Evolutionary conservation across 345 rosid genomes (phyloP).

Genomic region (Lepidium africanum): DNA sequence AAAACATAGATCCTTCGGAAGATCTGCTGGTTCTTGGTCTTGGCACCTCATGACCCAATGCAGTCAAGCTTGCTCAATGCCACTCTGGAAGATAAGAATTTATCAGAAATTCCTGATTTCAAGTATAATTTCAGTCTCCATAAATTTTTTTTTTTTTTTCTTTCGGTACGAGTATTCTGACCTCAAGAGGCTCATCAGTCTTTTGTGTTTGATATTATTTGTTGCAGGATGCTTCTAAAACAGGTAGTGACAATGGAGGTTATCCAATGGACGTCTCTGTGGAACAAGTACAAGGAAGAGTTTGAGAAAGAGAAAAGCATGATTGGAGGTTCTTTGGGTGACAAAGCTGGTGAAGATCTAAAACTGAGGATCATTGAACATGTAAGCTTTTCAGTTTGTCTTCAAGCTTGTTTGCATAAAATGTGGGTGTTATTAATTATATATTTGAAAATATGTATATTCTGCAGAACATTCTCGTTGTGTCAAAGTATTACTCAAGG

Average conservation of each 20-base stretch:
- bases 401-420: neutral
- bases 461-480: conserved; percentile 93
- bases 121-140: conserved; percentile 34
- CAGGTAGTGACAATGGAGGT: conserved; percentile 98
- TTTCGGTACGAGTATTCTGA: neutral
- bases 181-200: neutral
- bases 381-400: conserved; percentile 29
- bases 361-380: conserved; percentile 92
- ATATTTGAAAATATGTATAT: neutral
- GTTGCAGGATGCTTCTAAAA: conserved; percentile 62
- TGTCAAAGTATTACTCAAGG: conserved; percentile 89
- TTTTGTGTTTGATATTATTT: neutral
- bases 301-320: conserved; percentile 77
- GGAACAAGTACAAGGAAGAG: conserved; percentile 76
- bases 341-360: conserved; percentile 93
- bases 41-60: conserved; percentile 88
- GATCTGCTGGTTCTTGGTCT: conserved; percentile 81
- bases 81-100: conserved; percentile 72
- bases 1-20: conserved; percentile 59
- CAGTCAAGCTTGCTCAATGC: conserved; percentile 89
- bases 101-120: conserved; percentile 73
- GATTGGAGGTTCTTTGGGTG: conserved; percentile 85
- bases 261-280: conserved; percentile 90
- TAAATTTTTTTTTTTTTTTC: neutral
- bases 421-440: neutral